phyloP scores from a whole-genome alignment of 306 rosid species.

The Medicago lupulina region DNA sequence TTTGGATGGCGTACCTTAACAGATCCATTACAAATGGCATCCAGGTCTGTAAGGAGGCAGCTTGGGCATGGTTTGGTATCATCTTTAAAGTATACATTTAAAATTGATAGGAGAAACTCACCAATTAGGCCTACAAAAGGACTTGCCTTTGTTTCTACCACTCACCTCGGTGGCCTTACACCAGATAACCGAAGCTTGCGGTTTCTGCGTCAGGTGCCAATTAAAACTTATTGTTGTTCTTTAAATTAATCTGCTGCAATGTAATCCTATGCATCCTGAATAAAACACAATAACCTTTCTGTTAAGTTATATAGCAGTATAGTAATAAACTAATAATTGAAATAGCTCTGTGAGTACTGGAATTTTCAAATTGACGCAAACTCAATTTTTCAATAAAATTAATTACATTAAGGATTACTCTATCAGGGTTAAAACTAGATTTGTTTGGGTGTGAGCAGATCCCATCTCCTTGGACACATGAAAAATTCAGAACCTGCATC shows the following conservation, averaged over 20 bases:
- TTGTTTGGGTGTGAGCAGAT: slow-evolving; percentile 31
- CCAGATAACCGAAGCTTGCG: slow-evolving; percentile 86
- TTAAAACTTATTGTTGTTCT: slow-evolving; percentile 33
- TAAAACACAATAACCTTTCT: slow-evolving; percentile 15
- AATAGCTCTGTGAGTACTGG: slow-evolving; percentile 11
- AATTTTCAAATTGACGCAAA: slow-evolving; percentile 33
- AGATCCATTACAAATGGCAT: slow-evolving; percentile 91
- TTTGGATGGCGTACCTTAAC: slow-evolving; percentile 94
- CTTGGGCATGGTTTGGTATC: slow-evolving; percentile 93
- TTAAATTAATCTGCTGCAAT: slow-evolving; percentile 29
- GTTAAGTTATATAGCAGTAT: slow-evolving; percentile 4
- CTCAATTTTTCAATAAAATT: not conserved
- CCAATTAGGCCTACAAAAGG: slow-evolving; percentile 79
- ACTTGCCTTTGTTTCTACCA: slow-evolving; percentile 85
- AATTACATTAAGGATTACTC: slow-evolving; percentile 19
- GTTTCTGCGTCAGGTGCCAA: slow-evolving; percentile 84
- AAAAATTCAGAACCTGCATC: slow-evolving; percentile 15
- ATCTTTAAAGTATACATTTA: slow-evolving; percentile 82
- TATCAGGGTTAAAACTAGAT: slow-evolving; percentile 16
- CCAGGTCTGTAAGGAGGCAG: slow-evolving; percentile 93
- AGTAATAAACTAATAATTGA: slow-evolving; percentile 32
- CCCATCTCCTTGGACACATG: slow-evolving; percentile 24
- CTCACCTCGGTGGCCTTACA: slow-evolving; percentile 91
- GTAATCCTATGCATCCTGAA: slow-evolving; percentile 31
- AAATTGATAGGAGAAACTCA: slow-evolving; percentile 86